Conservation (phyloP, 768 basidiomycete genomes). For the Crepidotus variabilis region DNA sequence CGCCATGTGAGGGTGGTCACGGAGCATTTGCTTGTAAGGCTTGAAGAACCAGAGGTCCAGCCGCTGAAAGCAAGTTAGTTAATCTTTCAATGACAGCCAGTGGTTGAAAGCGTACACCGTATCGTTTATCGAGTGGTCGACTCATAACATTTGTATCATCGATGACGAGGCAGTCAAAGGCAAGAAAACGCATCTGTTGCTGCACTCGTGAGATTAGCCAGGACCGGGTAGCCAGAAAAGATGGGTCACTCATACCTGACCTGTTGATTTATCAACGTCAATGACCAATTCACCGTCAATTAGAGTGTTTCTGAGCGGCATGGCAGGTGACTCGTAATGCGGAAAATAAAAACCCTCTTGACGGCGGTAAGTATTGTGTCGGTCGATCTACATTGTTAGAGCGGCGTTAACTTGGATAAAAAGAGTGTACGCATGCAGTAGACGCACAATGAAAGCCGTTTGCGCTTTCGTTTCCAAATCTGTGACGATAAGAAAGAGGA, state of each 20-base stretch:
- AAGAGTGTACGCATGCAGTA: neutral
- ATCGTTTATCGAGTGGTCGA: conserved; percentile 78
- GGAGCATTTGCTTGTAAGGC: conserved; percentile 71
- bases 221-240: neutral
- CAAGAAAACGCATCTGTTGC: conserved; percentile 80
- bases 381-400: conserved; percentile 71
- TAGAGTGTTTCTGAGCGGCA: conserved; percentile 73
- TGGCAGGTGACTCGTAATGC: conserved; percentile 69
- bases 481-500: conserved; percentile 76
- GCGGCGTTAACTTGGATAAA: neutral
- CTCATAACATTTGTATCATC: conserved; percentile 86
- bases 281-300: conserved; percentile 94
- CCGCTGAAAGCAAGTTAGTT: conserved; percentile 41
- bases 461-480: conserved; percentile 50
- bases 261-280: conserved; percentile 78
- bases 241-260: conserved; percentile 43
- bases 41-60: conserved; percentile 78
- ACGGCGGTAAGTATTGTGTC: conserved; percentile 83
- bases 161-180: conserved; percentile 91
- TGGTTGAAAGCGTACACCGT: conserved; percentile 64
- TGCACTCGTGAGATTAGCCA: conserved; percentile 27
- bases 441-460: conserved; percentile 70
- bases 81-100: conserved; percentile 6
- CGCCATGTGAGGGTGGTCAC: conserved; percentile 64
- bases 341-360: conserved; percentile 84